A percentile compares a stretch with the other conserved stretches of the same genome.
Conservation (phyloP, 495 filamentous ascomycete genomes). For the Hypoxylon subgilvum region DNA sequence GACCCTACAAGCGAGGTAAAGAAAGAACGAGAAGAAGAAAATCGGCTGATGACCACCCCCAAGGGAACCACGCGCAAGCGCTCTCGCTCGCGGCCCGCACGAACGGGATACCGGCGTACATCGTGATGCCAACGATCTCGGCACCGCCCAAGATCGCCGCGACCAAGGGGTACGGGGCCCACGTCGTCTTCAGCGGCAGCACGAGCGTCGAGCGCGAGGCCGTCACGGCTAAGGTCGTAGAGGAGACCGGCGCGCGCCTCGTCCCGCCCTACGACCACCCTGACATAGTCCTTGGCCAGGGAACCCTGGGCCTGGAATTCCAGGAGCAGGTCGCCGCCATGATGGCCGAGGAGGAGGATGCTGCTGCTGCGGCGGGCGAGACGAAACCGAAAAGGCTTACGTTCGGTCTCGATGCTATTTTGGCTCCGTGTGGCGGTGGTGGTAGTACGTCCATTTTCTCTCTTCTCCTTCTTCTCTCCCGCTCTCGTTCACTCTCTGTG, state of each 20-base stretch:
- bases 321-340: conserved; percentile 66
- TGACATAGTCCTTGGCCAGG: conserved; percentile 89
- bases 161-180: conserved; percentile 74
- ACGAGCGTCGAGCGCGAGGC: conserved; percentile 83
- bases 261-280: conserved; percentile 92
- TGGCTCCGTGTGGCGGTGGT: conserved; percentile 87
- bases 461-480: neutral
- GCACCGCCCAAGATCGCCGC: conserved; percentile 85
- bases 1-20: too few species aligned
- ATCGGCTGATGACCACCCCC: conserved; percentile 7
- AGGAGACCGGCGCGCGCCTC: conserved; percentile 72
- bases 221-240: conserved; percentile 68
- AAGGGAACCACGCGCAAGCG: conserved; percentile 95
- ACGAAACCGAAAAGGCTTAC: conserved; percentile 21
- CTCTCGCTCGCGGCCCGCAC: conserved; percentile 82
- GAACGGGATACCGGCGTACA: conserved; percentile 66
- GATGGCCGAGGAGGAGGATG: conserved; percentile 8
- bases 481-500: neutral
- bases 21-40: neutral
- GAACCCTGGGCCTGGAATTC: conserved; percentile 85
- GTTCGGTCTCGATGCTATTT: conserved; percentile 76
- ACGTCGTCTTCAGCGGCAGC: conserved; percentile 81
- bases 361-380: neutral
- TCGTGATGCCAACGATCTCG: conserved; percentile 89
- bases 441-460: conserved; percentile 51